Percentiles rank a stretch among this genome's conserved stretches.
phyloP scores from a whole-genome alignment of 495 filamentous ascomycete genomes.

The Penicillium argentinense region DNA sequence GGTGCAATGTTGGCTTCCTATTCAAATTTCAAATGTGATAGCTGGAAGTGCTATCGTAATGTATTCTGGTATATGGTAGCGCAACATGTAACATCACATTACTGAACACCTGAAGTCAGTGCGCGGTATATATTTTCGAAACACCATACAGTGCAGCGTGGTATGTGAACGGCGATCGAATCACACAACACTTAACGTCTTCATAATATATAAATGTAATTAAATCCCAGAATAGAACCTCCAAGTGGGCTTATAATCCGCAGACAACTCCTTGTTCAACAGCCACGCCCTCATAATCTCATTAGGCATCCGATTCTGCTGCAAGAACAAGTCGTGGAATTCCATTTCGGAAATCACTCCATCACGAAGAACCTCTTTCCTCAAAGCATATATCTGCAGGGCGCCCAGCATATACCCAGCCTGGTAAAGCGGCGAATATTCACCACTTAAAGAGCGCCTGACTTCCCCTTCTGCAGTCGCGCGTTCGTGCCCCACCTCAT shows the following conservation, averaged over 20 bases:
- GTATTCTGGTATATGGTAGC: too few relatives aligned
- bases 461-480: slow-evolving; percentile 56
- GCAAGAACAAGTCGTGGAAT: slow-evolving; percentile 49
- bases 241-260: slow-evolving; percentile 13
- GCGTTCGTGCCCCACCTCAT: slow-evolving; percentile 50
- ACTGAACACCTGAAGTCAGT: too few relatives aligned
- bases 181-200: too few relatives aligned
- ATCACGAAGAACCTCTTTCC: slow-evolving; percentile 33
- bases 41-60: too few relatives aligned
- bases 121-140: too few relatives aligned
- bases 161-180: too few relatives aligned
- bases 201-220: too few relatives aligned
- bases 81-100: too few relatives aligned
- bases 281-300: slow-evolving; percentile 50
- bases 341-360: slow-evolving; percentile 40
- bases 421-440: slow-evolving; percentile 52
- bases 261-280: slow-evolving; percentile 3
- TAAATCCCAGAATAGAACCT: slow-evolving; percentile 9
- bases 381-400: slow-evolving; percentile 43
- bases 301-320: slow-evolving; percentile 50
- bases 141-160: too few relatives aligned
- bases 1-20: too few relatives aligned
- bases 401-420: slow-evolving; percentile 55
- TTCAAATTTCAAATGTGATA: too few relatives aligned
- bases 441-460: slow-evolving; percentile 44